Evolutionary conservation across 768 basidiomycete genomes (phyloP).

Genomic region (Boletus rubropictus): DNA sequence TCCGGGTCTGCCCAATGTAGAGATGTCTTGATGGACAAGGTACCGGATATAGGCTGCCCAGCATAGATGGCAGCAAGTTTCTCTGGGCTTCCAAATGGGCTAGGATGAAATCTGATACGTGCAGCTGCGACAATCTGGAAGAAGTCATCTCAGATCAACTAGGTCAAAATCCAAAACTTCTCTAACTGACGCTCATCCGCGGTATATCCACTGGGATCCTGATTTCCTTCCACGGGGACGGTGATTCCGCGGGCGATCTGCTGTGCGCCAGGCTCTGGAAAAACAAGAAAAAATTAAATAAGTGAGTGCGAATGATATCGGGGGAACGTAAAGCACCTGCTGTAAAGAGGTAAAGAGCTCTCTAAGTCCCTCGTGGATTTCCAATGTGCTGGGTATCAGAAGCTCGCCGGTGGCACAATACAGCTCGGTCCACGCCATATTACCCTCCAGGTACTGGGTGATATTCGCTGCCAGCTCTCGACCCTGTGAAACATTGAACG

Average conservation of each 20-base stretch:
- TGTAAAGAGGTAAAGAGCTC: constrained; percentile 23
- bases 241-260: constrained; percentile 32
- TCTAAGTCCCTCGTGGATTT: constrained; percentile 27
- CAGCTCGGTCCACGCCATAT: constrained; percentile 62
- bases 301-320: constrained; percentile 24
- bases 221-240: constrained; percentile 62
- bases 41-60: constrained; percentile 77
- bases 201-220: constrained; percentile 85
- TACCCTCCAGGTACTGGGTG: constrained; percentile 54
- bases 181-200: constrained; percentile 59
- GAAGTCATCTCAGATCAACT: constrained; percentile 7
- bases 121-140: constrained; percentile 63
- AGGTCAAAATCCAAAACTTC: neutral
- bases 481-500: constrained; percentile 34
- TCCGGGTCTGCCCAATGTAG: constrained; percentile 68
- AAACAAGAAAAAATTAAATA: constrained; percentile 23
- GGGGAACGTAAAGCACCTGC: constrained; percentile 26
- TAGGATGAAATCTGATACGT: constrained; percentile 42
- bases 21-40: constrained; percentile 61
- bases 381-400: constrained; percentile 40
- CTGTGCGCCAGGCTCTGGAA: constrained; percentile 35
- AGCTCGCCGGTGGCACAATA: constrained; percentile 72
- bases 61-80: constrained; percentile 57
- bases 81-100: constrained; percentile 35
- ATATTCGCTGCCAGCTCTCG: constrained; percentile 43